phyloP scores from a whole-genome alignment of 306 rosid genomes.

The Vigna trinervia region DNA sequence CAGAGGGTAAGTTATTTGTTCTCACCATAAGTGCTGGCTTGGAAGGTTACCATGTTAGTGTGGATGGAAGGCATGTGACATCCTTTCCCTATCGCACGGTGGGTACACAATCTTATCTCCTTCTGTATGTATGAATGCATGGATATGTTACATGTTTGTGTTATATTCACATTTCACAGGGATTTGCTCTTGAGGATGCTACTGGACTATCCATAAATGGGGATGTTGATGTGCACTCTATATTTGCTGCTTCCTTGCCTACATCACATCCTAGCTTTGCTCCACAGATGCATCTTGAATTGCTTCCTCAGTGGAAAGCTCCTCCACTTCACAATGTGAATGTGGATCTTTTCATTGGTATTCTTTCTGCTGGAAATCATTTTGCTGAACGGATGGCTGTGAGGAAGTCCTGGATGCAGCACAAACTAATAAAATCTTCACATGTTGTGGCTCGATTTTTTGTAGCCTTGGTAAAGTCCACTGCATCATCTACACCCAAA shows the following conservation, averaged over 20 bases:
- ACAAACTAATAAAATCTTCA: slow-evolving; percentile 75
- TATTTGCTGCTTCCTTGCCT: slow-evolving; percentile 85
- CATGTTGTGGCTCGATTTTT: slow-evolving; percentile 82
- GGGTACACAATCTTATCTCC: slow-evolving; percentile 46
- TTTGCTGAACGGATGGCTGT: slow-evolving; percentile 97
- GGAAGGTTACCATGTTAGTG: slow-evolving; percentile 93
- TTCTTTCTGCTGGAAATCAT: slow-evolving; percentile 97
- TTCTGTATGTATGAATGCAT: background rate
- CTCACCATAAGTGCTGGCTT: slow-evolving; percentile 88
- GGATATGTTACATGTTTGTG: slow-evolving; percentile 4
- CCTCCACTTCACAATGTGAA: slow-evolving; percentile 56
- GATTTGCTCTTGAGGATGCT: slow-evolving; percentile 96
- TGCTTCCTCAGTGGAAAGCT: slow-evolving; percentile 80
- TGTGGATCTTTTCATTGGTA: slow-evolving; percentile 85
- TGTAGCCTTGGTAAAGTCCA: slow-evolving; percentile 82
- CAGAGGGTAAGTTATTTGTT: slow-evolving; percentile 85
- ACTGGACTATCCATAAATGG: slow-evolving; percentile 89
- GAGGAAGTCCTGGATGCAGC: slow-evolving; percentile 99
- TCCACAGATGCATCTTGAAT: slow-evolving; percentile 83
- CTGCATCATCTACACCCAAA: slow-evolving; percentile 7
- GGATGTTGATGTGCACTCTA: slow-evolving; percentile 81
- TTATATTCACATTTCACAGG: slow-evolving; percentile 62
- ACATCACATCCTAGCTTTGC: slow-evolving; percentile 93
- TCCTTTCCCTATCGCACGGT: slow-evolving; percentile 97
- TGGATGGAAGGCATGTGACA: slow-evolving; percentile 87